Base-by-base conservation (phyloP, 2,329 filamentous ascomycete genomes). In the Herpotrichia juniperi region DNA sequence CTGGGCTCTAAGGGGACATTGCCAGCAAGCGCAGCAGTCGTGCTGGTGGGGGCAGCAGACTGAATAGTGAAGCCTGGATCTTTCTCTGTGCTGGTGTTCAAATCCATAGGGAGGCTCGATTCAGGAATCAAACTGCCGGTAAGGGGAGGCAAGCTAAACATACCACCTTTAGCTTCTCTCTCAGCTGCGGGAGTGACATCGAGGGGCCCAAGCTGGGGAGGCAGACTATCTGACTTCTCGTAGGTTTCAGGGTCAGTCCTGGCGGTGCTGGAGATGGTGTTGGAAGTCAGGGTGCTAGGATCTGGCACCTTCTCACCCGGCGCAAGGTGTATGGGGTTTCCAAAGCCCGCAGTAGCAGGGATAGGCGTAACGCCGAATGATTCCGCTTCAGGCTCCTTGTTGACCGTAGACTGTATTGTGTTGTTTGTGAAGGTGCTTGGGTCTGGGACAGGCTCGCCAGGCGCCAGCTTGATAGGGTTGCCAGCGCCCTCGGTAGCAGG, bases 301-400 rank as follows among this genome's bases (percentile, higher is more conserved):
- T 89, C 81, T 34, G 93, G 93, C 9, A 96, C 83, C 72, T 87
- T 86, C 78, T 96, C 90, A 64, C 92, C 92, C 3, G 93, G 89
- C 21, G 83, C 82, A 48, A 96, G 82, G 65, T 83, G 81, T 71
- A 97, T 84, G 7, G 93, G 93, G 75, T 97, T 97, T 52, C 91
- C 84, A 48, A 75, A 66, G 45, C 83, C 83, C 50, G 73, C 76
- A 16, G 82, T 81, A 10, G 83, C 83, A 39, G 84, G 83, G 52
- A 87, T 79, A 5, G 85, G 85, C 53, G 81, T 81, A 58, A 86
- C 81, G 50, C 73, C 71, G 69, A 91, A 75, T 8, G 69, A 71
- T 39, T 80, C 58, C 30, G 71, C 67, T 46, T 72, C 67, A 26
- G 57, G 53, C 39, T 67, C 52, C 48, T 68, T 59, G 51, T 71